phyloP scores from a whole-genome alignment of 108 stramenopile genomes.

The Nannochloropsis oceanica region DNA sequence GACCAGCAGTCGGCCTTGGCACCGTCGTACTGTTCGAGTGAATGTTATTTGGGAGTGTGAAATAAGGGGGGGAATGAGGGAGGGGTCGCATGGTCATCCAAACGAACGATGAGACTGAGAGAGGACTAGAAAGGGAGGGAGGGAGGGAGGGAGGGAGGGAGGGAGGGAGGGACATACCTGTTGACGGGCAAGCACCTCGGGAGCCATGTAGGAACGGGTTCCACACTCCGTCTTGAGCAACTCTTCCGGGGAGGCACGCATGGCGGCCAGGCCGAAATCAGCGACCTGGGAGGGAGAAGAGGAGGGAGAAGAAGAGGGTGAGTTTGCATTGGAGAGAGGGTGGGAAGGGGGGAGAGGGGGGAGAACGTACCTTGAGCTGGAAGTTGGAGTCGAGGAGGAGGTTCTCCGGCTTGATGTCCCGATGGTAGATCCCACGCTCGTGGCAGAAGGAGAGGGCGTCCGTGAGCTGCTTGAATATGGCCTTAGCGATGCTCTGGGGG shows the following conservation, averaged over 20 bases:
- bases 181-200: background rate
- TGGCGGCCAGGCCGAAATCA: slow-evolving; percentile 39
- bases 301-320: background rate
- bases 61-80: no score
- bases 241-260: slow-evolving; percentile 5
- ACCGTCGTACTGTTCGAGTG: background rate
- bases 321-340: background rate
- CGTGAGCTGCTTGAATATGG: background rate
- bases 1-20: background rate
- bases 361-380: background rate
- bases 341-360: background rate
- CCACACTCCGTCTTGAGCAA: background rate
- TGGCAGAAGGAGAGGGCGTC: slow-evolving; percentile 28
- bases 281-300: slow-evolving; percentile 2
- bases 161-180: background rate
- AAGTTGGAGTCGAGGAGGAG: background rate
- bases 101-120: no score
- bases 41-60: no score
- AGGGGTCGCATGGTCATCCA: no score
- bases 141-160: background rate
- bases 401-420: background rate
- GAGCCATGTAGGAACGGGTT: background rate
- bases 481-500: slow-evolving; percentile 2
- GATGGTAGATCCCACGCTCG: background rate
- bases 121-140: no score